phyloP scores from a whole-genome alignment of 805 yeast species.

The Wickerhamomyces bovis region DNA sequence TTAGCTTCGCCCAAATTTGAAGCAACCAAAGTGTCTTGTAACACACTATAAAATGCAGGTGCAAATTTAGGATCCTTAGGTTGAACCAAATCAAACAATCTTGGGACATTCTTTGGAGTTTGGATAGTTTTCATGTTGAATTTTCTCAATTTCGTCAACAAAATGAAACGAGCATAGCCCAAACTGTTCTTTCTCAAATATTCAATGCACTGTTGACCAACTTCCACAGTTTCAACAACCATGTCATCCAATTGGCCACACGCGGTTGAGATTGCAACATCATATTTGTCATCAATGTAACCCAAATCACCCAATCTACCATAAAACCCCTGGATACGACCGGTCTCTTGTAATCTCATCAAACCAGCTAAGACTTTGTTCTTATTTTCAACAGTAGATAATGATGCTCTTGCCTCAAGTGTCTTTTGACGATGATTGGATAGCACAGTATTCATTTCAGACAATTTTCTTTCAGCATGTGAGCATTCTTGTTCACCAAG shows the following conservation, averaged over 20 bases:
- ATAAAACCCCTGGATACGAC: constrained; percentile 77
- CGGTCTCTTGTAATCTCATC: constrained; percentile 64
- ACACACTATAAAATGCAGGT: constrained; percentile 85
- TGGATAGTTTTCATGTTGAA: constrained; percentile 51
- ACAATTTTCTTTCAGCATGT: constrained; percentile 42
- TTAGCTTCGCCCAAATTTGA: constrained; percentile 73
- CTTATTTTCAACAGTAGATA: constrained; percentile 56
- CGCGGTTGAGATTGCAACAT: constrained; percentile 92
- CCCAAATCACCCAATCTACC: constrained; percentile 93
- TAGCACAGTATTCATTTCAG: constrained; percentile 49
- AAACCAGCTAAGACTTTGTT: constrained; percentile 69
- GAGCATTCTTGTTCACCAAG: constrained; percentile 54
- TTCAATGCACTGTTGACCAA: constrained; percentile 75
- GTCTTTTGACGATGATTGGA: constrained; percentile 52
- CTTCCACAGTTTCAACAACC: constrained; percentile 77
- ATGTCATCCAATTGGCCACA: constrained; percentile 86
- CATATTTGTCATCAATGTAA: constrained; percentile 81
- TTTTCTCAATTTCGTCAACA: constrained; percentile 65
- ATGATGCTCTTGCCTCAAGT: constrained; percentile 58
- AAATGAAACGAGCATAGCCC: constrained; percentile 86
- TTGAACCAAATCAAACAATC: constrained; percentile 77
- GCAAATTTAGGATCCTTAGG: constrained; percentile 63
- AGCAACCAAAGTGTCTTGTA: constrained; percentile 87
- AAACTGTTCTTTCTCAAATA: constrained; percentile 73
- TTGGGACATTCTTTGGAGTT: constrained; percentile 72